Conservation (phyloP, 768 basidiomycete species). For the Lactarius hatsudake region DNA sequence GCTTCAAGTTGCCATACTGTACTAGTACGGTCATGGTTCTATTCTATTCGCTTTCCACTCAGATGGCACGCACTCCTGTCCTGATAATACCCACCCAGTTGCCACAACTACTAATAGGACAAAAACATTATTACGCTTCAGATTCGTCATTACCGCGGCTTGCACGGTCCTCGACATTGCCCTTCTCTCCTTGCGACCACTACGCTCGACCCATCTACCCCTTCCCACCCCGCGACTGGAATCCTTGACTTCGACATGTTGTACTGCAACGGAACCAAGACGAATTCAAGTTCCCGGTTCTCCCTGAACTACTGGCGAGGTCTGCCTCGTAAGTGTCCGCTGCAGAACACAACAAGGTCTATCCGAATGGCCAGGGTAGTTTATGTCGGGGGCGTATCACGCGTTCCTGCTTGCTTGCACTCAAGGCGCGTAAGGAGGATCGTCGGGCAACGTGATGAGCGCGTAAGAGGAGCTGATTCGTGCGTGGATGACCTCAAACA, state of each 20-base stretch:
- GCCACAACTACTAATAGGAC: background rate
- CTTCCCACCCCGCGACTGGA: too few species aligned
- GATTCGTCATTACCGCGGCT: background rate
- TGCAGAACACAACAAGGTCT: too few species aligned
- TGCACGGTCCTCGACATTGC: constrained; percentile 1
- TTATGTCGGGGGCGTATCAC: background rate
- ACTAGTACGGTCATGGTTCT: background rate
- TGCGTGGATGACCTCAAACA: background rate
- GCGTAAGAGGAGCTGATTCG: background rate
- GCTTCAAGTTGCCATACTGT: too few species aligned
- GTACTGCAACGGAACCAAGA: constrained; percentile 19
- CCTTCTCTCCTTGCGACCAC: constrained; percentile 13
- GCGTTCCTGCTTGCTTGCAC: constrained; percentile 6
- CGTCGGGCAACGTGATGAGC: constrained; percentile 1
- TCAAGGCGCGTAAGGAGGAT: background rate
- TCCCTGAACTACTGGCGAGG: constrained; percentile 1
- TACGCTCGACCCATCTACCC: background rate
- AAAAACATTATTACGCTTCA: background rate
- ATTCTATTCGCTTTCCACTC: background rate
- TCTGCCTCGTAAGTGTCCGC: background rate
- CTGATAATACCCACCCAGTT: constrained; percentile 1
- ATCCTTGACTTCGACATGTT: constrained; percentile 6
- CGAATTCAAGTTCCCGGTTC: background rate
- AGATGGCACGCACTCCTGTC: background rate
- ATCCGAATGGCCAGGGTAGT: too few species aligned